Conservation (phyloP, 805 yeast species). For the Candida nitratophila region DNA sequence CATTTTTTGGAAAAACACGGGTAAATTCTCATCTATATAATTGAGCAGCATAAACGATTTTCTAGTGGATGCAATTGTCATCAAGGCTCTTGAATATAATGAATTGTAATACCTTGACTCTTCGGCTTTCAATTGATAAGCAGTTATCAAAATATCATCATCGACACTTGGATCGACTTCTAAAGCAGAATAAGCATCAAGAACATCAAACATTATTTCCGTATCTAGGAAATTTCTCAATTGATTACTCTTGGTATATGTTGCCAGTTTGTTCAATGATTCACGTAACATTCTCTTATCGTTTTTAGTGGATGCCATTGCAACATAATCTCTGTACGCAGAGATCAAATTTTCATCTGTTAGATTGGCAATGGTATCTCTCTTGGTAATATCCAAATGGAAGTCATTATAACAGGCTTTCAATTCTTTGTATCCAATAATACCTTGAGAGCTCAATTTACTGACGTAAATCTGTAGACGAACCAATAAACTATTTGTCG, state of each 20-base stretch:
- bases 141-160: constrained; percentile 70
- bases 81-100: constrained; percentile 44
- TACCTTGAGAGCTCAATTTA: constrained; percentile 44
- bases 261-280: constrained; percentile 32
- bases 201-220: constrained; percentile 38
- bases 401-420: constrained; percentile 19
- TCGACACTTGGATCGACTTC: constrained; percentile 47
- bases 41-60: constrained; percentile 52
- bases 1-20: constrained; percentile 18
- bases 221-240: constrained; percentile 33
- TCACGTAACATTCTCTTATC: constrained; percentile 28
- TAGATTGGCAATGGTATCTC: constrained; percentile 10
- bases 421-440: constrained; percentile 42
- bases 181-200: constrained; percentile 44
- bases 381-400: constrained; percentile 20
- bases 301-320: constrained; percentile 13
- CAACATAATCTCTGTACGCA: constrained; percentile 19
- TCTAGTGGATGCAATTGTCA: constrained; percentile 53
- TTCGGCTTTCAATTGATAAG: constrained; percentile 56
- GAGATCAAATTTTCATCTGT: constrained; percentile 21
- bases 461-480: constrained; percentile 37
- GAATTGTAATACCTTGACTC: constrained; percentile 41
- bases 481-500: constrained; percentile 21
- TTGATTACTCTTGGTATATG: constrained; percentile 27
- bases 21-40: constrained; percentile 40